Conservation (phyloP, 768 basidiomycete species). For the Jaapia argillacea region DNA sequence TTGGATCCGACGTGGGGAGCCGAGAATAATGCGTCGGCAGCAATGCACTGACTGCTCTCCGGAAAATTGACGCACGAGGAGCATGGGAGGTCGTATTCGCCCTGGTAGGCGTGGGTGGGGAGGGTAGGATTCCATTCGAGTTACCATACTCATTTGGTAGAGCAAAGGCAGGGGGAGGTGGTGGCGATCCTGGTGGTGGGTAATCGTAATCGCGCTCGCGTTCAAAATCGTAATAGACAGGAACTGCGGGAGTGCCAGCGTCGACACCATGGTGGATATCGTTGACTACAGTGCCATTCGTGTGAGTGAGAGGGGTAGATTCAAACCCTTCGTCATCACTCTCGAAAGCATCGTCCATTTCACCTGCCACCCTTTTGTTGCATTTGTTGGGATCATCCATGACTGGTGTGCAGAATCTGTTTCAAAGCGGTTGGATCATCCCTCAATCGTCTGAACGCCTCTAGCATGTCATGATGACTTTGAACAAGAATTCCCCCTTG, state of each 20-base stretch:
- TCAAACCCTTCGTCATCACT: conserved; percentile 42
- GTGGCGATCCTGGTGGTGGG: conserved; percentile 77
- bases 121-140: conserved; percentile 56
- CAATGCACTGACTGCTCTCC: conserved; percentile 47
- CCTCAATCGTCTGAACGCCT: no score
- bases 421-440: no score
- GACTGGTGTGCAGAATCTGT: no score
- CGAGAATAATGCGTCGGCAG: conserved; percentile 58
- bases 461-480: no score
- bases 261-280: no score
- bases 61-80: conserved; percentile 43
- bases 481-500: no score
- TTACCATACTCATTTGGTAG: conserved; percentile 65
- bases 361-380: no score
- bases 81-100: no score
- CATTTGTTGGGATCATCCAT: no score
- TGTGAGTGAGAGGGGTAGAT: no score
- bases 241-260: no score
- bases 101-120: conserved; percentile 24
- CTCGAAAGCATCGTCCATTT: conserved; percentile 73
- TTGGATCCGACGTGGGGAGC: conserved; percentile 31
- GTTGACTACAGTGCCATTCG: no score
- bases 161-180: conserved; percentile 47
- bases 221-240: conserved; percentile 66
- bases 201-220: conserved; percentile 63